phyloP scores from a whole-genome alignment of 371 early-diverging fungal genomes.

The Syncephalastrum monosporum region DNA sequence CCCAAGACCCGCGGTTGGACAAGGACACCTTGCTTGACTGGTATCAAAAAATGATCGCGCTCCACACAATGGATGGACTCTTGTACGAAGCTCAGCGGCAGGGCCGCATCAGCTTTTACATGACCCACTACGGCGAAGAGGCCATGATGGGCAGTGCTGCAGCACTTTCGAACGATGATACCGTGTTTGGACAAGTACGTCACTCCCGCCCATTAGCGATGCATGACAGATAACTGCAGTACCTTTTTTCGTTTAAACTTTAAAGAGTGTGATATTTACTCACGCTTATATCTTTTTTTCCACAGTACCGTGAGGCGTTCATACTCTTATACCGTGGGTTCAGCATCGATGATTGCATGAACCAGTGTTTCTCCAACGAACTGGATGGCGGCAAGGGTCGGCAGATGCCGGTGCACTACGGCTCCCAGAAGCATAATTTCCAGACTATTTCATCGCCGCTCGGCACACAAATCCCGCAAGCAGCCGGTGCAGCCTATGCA shows the following conservation, averaged over 20 bases:
- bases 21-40: slow-evolving; percentile 75
- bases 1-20: slow-evolving; percentile 69
- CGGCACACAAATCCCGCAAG: slow-evolving; percentile 97
- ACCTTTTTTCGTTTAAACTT: not conserved
- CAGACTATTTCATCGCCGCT: slow-evolving; percentile 97
- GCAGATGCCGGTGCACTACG: slow-evolving; percentile 99
- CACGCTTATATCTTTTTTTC: not conserved
- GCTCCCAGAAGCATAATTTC: slow-evolving; percentile 80
- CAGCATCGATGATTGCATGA: slow-evolving; percentile 90
- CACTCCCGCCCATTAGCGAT: not conserved
- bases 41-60: slow-evolving; percentile 87
- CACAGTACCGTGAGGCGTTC: slow-evolving; percentile 90
- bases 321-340: slow-evolving; percentile 93
- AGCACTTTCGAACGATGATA: slow-evolving; percentile 83
- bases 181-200: slow-evolving; percentile 81
- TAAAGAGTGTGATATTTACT: not conserved
- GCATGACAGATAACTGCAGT: not conserved
- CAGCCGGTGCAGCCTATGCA: slow-evolving; percentile 95
- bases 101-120: slow-evolving; percentile 96
- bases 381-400: slow-evolving; percentile 92
- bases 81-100: slow-evolving; percentile 98
- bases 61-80: slow-evolving; percentile 91
- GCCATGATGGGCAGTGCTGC: slow-evolving; percentile 92
- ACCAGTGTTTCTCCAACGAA: slow-evolving; percentile 95
- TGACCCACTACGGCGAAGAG: slow-evolving; percentile 98